These are phyloP conservation scores for Panicum miliaceum DNA, from an alignment of 176 grass and related monocot species.

Conservation along the genomic window DNA sequence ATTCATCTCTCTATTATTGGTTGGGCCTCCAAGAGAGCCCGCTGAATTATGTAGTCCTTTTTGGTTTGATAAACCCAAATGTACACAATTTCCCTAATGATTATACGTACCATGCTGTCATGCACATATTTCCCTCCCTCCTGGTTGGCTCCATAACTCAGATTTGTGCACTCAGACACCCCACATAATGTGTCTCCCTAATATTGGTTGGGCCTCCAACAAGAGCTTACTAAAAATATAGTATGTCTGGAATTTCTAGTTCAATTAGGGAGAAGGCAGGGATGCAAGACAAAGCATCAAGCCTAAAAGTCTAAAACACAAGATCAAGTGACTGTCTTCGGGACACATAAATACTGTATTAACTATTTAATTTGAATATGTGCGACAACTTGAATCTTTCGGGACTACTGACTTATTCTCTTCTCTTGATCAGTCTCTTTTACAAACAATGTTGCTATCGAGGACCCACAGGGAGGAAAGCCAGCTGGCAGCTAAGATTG, in stretches of 20 bases:
- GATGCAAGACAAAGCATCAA: conserved; percentile 2
- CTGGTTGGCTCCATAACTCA: neutral
- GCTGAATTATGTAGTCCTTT: neutral
- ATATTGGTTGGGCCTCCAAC: conserved; percentile 24
- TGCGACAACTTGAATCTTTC: neutral
- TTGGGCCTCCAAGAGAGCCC: conserved; percentile 5
- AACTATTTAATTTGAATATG: neutral
- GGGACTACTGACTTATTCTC: conserved; percentile 34
- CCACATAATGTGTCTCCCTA: neutral
- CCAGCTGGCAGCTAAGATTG: conserved; percentile 81
- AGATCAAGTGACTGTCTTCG: conserved; percentile 5
- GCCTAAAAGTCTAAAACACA: neutral
- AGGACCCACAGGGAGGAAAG: conserved; percentile 78
- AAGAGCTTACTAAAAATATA: neutral
- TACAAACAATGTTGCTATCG: conserved; percentile 95
- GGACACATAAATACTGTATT: conserved; percentile 11
- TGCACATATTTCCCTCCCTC: conserved; percentile 21
- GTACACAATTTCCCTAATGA: neutral
- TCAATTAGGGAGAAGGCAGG: neutral
- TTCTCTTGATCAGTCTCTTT: conserved; percentile 67
- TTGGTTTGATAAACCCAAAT: neutral
- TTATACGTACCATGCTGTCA: neutral
- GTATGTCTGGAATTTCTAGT: conserved; percentile 6
- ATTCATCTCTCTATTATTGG: neutral
- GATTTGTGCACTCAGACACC: neutral